Evolutionary conservation across 2,329 filamentous ascomycete genomes (phyloP), one percentile per base, ranked within the genome.

Genomic region (Fusarium cicatricum): DNA sequence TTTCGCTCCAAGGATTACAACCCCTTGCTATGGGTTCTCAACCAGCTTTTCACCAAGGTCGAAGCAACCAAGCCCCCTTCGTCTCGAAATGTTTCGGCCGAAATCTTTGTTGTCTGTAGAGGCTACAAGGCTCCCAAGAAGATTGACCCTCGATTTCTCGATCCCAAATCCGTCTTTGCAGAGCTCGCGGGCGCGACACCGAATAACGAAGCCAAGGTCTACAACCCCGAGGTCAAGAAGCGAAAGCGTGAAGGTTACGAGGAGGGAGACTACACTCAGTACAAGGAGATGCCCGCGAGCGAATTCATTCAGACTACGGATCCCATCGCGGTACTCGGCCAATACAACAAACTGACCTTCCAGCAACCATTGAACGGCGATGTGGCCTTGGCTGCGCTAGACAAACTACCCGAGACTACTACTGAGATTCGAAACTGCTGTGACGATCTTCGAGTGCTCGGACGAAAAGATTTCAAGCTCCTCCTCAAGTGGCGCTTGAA

Each of bases 1-100:
- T 99, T 99, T 81, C 82, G 95, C 60, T 96, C 91, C 29, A 98
- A 97, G 73, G 94, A 99, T 73, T 98, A 97, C 80, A 97, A 97
- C 73, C 89, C 92, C 54, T 78, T 99, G 39, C 83, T 98, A 42
- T 99, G 95, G 95, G 93, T 98, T 29, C 92, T 98, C 80, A 97
- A 97, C 73, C 95, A 99, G 75, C 83, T 99, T 1, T 99, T 99
- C 79, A 84, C 84, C 41, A 96, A 95, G 65, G 95, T 99, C 61
- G 94, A 99, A 73, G 94, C 96, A 42, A 99, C 95, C 5, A 99
- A 99, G 76, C 95, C 95, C 4, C 95, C 95, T 0, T 96, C 92
- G 1, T 97, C 92, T 9, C 85, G 95, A 80, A 97, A 96, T 70
- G 94, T 99, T 46, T 97, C 92, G 8, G 95, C 95, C 64, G 95